Evolutionary conservation across 2,329 filamentous ascomycete species (phyloP), one percentile per base, ranked within the genome.

Genomic region (Calonectria montana): DNA sequence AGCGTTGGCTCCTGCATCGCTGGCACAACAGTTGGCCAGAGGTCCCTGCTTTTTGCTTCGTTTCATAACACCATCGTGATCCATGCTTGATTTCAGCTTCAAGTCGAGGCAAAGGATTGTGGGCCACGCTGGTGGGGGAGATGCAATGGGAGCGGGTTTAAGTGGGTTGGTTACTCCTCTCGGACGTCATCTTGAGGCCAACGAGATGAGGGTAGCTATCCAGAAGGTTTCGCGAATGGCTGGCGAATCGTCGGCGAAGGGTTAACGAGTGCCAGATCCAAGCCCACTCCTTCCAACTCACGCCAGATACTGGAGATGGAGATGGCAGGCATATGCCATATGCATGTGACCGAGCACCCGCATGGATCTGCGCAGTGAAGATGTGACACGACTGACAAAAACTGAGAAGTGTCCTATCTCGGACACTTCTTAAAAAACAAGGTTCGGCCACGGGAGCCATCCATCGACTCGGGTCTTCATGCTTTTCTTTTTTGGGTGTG

Each of bases 321-420:
- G 62, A 39, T 65, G 45, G 43, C 27, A 48, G 48, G 47, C 59
- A 48, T 59, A 67, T 67, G 71, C 68, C 70, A 70, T 72, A 77
- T 79, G 77, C 77, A 79, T 79, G 77, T 79, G 77, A 78, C 76
- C 70, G 65, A 62, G 68, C 71, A 73, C 71, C 59, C 71, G 71
- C 71, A 72, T 72, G 62, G 70, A 78, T 78, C 72, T 75, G 72
- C 73, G 72, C 66, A 76, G 61, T 43, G 64, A 47, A 57, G 48
- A 74, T 55, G 70, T 75, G 75, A 71, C 74, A 76, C 71, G 66
- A 69, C 61, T 53, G 50, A 39, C 37, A 45, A 66, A n/a, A 47
- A 47, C 39, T 55, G 18, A 63, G 48, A 47, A 18, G 57, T 50
- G 67, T 35, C 50, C 55, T 61, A 65, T 67, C 55, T 37, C 23